Conservation (phyloP, 768 basidiomycete species). For the Leccinum aurantiacum region DNA sequence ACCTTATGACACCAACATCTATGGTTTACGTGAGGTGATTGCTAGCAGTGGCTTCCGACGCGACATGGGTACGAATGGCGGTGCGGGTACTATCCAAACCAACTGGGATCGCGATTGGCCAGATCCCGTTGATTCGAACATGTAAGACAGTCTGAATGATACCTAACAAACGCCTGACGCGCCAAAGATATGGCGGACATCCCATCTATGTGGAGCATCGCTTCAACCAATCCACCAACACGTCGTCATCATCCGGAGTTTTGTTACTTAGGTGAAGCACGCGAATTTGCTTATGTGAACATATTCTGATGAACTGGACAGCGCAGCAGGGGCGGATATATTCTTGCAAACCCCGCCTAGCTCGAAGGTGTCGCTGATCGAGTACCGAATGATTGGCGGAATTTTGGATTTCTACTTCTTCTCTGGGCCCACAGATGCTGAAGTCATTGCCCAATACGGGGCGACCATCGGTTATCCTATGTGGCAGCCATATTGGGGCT, state of each 20-base stretch:
- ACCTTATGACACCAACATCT: slow-evolving; percentile 67
- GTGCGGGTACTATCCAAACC: slow-evolving; percentile 59
- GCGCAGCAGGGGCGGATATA: slow-evolving; percentile 70
- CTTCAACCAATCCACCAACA: slow-evolving; percentile 49
- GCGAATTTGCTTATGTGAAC: not conserved
- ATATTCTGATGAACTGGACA: slow-evolving; percentile 25
- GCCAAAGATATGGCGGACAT: slow-evolving; percentile 64
- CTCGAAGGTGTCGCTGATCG: slow-evolving; percentile 57
- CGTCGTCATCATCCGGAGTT: slow-evolving; percentile 69
- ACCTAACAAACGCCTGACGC: not conserved
- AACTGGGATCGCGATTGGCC: slow-evolving; percentile 63
- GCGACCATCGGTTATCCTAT: slow-evolving; percentile 64
- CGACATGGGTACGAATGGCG: slow-evolving; percentile 51
- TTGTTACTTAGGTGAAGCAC: slow-evolving; percentile 60
- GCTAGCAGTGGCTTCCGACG: slow-evolving; percentile 69
- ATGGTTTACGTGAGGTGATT: slow-evolving; percentile 75
- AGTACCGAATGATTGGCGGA: slow-evolving; percentile 76
- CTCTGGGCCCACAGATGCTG: slow-evolving; percentile 48
- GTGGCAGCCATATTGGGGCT: slow-evolving; percentile 74
- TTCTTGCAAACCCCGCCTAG: slow-evolving; percentile 59
- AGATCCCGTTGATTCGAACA: slow-evolving; percentile 66
- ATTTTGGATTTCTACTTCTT: slow-evolving; percentile 80
- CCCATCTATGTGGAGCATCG: slow-evolving; percentile 74
- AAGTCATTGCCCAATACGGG: slow-evolving; percentile 73
- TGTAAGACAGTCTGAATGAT: slow-evolving; percentile 41